Conservation (phyloP, 768 basidiomycete species). For the Lactarius vividus region DNA sequence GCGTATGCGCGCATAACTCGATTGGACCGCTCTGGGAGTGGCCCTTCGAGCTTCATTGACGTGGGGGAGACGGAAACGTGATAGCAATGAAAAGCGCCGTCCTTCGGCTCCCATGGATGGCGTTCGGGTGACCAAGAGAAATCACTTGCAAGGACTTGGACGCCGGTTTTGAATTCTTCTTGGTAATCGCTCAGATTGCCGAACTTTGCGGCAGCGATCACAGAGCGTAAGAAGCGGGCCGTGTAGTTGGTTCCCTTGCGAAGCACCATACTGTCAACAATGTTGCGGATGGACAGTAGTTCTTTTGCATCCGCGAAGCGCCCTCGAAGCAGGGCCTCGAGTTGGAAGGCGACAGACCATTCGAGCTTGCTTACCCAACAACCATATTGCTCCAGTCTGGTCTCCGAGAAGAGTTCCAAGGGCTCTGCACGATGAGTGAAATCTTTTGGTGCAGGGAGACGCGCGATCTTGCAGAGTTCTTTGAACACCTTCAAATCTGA, state of each 20-base stretch:
- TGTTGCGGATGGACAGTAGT: conserved; percentile 42
- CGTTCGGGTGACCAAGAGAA: conserved; percentile 14
- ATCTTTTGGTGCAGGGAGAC: conserved; percentile 32
- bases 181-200: neutral
- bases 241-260: conserved; percentile 38
- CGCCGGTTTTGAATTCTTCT: conserved; percentile 20
- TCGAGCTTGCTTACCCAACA: conserved; percentile 38
- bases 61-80: conserved; percentile 57
- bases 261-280: conserved; percentile 35
- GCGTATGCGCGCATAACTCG: conserved; percentile 55
- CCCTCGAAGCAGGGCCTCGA: conserved; percentile 43
- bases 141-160: conserved; percentile 33
- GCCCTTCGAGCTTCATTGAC: conserved; percentile 49
- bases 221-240: conserved; percentile 41
- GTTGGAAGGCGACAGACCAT: conserved; percentile 60
- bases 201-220: conserved; percentile 34
- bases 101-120: conserved; percentile 8
- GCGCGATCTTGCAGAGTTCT: conserved; percentile 39
- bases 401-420: conserved; percentile 45
- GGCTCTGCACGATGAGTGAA: conserved; percentile 41
- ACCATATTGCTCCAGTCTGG: conserved; percentile 35
- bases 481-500: conserved; percentile 41
- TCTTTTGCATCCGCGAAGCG: conserved; percentile 50
- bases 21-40: conserved; percentile 59
- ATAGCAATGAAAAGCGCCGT: conserved; percentile 41